Percentiles rank a stretch among this genome's conserved stretches.
Conservation (phyloP, 1,284 basidiomycete species). For the Tilletia indica region DNA sequence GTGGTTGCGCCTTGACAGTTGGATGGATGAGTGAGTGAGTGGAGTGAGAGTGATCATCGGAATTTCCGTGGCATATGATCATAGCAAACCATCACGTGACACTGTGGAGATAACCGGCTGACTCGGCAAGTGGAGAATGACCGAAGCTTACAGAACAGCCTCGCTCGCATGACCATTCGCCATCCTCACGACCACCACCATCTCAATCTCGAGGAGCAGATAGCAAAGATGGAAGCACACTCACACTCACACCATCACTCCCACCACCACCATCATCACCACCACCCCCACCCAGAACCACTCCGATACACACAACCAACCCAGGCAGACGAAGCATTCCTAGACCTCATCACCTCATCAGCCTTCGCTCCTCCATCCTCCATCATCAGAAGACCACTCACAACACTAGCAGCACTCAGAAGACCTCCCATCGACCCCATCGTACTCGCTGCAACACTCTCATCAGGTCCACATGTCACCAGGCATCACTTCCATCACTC, state of each 20-base stretch:
- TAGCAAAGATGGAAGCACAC: not conserved
- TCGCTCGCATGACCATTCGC: too few relatives aligned
- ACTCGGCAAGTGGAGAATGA: too few relatives aligned
- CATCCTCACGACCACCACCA: too few relatives aligned
- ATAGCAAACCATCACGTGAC: too few relatives aligned
- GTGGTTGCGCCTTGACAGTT: not conserved
- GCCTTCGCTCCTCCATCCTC: constrained; percentile 32
- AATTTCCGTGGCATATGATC: too few relatives aligned
- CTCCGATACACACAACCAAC: constrained; percentile 4
- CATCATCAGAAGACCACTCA: constrained; percentile 29
- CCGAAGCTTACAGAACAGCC: too few relatives aligned
- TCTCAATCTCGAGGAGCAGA: too few relatives aligned
- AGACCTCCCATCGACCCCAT: constrained; percentile 51
- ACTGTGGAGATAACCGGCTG: too few relatives aligned
- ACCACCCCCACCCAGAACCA: not conserved
- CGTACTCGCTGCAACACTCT: constrained; percentile 47
- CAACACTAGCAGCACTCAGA: constrained; percentile 48
- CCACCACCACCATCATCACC: not conserved
- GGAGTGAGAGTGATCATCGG: too few relatives aligned
- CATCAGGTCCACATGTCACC: constrained; percentile 49
- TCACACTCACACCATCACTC: not conserved
- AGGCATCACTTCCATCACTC: constrained; percentile 52
- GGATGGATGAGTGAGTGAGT: not conserved
- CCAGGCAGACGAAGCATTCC: constrained; percentile 27
- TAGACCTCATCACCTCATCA: constrained; percentile 39